Evolutionary conservation across 176 grass and related monocot genomes (phyloP), one percentile per base, ranked within the genome.

Genomic region (Phoenix dactylifera): DNA sequence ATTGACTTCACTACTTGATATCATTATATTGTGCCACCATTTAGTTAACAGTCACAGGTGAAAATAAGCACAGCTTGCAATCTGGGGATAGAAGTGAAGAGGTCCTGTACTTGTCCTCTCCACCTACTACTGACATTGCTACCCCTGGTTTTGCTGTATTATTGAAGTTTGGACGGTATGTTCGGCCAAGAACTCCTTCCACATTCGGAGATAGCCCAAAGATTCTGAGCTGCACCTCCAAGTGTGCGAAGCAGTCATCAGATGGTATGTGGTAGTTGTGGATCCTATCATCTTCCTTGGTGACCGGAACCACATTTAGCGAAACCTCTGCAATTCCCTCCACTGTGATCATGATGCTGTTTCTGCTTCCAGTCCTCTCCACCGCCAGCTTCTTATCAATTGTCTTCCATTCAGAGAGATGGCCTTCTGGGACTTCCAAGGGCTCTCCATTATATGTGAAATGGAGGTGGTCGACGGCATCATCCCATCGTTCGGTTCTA

Each of bases 141-240:
- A 81, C 78, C 1, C 72, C 79, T 17, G 10, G 26, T 24, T 82
- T 81, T 19, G 30, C 72, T 0, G 66, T 57, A 69, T 50, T 76
- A 20, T 44, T 44, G 50, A 70, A 76, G 65, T 82, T 57, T 0
- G 59, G 72, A 6, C 44, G 59, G 29, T 82, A 76, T 3, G 72
- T 82, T 58, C 24, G 71, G 0, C 72, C 79, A 9, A 82, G 57
- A 50, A 82, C 58, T 20, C 72, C 79, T 65, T 82, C 79, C 10
- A 71, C 72, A 4, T 76, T 19, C 2, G 22, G 5, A 6, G 67
- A 70, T 22, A 72, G 7, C 18, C 25, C 39, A 1, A 60, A 70
- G 35, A 71, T 61, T 22, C 66, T 19, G 22, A 82, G 62, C 60
- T 76, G 72, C n/a, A 76, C 52, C 24, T 71, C 66, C 3, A 82